These are phyloP conservation scores for Picochlorum sp. DNA, from an alignment of 139 green algal genomes.

Conservation along the genomic window DNA sequence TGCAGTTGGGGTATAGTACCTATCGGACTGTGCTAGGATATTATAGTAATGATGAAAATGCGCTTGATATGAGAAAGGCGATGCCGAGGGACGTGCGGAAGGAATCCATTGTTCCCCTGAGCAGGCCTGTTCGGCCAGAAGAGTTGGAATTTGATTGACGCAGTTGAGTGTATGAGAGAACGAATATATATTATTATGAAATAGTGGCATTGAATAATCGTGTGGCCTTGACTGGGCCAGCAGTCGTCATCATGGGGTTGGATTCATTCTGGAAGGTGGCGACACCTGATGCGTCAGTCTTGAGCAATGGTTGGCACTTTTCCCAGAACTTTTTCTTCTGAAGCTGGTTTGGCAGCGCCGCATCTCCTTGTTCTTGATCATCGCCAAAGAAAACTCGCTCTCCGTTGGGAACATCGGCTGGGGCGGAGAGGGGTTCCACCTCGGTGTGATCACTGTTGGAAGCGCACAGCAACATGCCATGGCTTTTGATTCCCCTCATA, in stretches of 20 bases:
- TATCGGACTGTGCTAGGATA: conserved; percentile 88
- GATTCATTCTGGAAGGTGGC: conserved; percentile 41
- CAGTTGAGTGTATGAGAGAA: no score
- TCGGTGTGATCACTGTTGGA: conserved; percentile 62
- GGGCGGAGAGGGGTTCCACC: conserved; percentile 71
- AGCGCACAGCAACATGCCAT: conserved; percentile 87
- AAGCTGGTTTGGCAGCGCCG: conserved; percentile 40
- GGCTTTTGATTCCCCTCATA: conserved; percentile 83
- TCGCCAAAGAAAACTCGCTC: conserved; percentile 63
- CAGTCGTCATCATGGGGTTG: conserved; percentile 48
- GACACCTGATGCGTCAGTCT: conserved; percentile 33
- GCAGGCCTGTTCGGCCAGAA: conserved; percentile 54
- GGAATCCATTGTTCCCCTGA: conserved; percentile 67
- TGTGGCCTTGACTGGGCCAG: conserved; percentile 41
- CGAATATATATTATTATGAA: conserved; percentile 28
- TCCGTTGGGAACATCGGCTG: conserved; percentile 60
- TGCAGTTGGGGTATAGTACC: conserved; percentile 79
- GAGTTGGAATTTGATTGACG: conserved; percentile 79
- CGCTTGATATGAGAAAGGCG: conserved; percentile 79
- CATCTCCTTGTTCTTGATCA: conserved; percentile 19
- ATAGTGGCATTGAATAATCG: conserved; percentile 46
- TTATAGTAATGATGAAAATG: conserved; percentile 89
- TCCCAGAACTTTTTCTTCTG: conserved; percentile 88
- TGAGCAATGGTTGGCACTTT: conserved; percentile 49
- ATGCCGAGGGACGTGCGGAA: conserved; percentile 81